Evolutionary conservation across 768 basidiomycete genomes (phyloP), one percentile per base, ranked within the genome.

Genomic region (Daedaleopsis nitida): DNA sequence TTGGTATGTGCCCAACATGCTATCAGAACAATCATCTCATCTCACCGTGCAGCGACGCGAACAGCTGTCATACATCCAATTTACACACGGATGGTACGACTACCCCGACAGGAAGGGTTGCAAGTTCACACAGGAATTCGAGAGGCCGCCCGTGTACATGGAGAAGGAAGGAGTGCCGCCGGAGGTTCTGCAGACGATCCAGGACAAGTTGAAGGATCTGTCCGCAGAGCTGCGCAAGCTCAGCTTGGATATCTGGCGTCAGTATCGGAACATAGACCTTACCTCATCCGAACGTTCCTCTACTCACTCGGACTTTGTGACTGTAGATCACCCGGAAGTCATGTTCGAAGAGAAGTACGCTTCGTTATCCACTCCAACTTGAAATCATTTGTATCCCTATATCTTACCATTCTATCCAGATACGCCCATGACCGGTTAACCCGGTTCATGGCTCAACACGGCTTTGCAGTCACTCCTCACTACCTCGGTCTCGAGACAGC

Each of bases 401-500:
- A 34, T 43, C 59, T 62, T 59, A 37, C 24, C 32, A 42, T 57
- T 42, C n/a, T 32, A 32, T 65, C 53, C 38, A 93, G 91, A 66
- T 83, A 83, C 71, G 89, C 92, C 9, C 91, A 92, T 65, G 86
- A 91, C 64, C 70, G 76, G n/a, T 75, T 93, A 55, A 85, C 88
- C 2, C 72, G 77, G 27, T 92, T 87, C 74, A 89, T 93, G 86
- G 72, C 77, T 38, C 68, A 73, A 39, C 81, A 86, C 59, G 89
- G 88, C 10, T 94, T 92, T 72, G 72, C 73, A 16, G 86, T 92
- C 24, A 91, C 86, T 3, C 78, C 74, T 53, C 85, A 86, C 67
- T 91, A 92, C 67, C 81, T 87, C 52, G 86, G 84, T 17, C 79
- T 94, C 5, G 72, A 81, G 14, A 93, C 91, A 21, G 92, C 92